Conservation (phyloP, 106 monocot species). For the Acorus calamus region DNA sequence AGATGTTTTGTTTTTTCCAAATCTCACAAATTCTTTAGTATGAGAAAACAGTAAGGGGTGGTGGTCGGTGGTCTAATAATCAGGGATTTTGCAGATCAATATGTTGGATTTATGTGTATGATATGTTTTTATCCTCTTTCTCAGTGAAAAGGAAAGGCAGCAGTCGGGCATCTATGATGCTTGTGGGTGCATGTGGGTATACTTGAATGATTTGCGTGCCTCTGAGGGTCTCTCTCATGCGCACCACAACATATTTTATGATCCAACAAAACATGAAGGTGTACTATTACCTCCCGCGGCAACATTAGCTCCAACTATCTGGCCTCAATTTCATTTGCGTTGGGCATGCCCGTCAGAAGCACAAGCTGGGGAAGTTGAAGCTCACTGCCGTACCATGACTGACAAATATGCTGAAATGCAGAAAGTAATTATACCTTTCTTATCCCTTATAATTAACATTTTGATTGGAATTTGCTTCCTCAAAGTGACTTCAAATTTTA, state of each 20-base stretch:
- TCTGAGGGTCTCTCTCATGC: constrained; percentile 50
- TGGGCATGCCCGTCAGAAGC: constrained; percentile 94
- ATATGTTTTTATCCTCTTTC: background rate
- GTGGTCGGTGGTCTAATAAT: too few species aligned
- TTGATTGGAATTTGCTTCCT: too few species aligned
- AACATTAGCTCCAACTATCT: constrained; percentile 84
- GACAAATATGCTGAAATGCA: constrained; percentile 38
- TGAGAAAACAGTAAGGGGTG: too few species aligned
- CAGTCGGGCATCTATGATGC: constrained; percentile 39
- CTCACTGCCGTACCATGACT: constrained; percentile 41
- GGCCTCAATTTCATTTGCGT: constrained; percentile 94
- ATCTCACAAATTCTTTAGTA: too few species aligned
- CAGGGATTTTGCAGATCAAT: too few species aligned
- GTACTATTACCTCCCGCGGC: constrained; percentile 84
- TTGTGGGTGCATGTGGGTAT: constrained; percentile 86
- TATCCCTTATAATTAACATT: too few species aligned
- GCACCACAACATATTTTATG: constrained; percentile 76
- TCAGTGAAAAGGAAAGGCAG: constrained; percentile 90
- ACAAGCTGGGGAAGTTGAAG: constrained; percentile 57
- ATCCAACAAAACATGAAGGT: constrained; percentile 36
- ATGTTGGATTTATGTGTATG: too few species aligned
- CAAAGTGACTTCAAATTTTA: too few species aligned
- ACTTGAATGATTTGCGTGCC: constrained; percentile 47
- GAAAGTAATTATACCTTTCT: constrained; percentile 34
- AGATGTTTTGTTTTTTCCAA: too few species aligned